Conservation (phyloP, 768 basidiomycete species). For the Cantharellus cinnabarinus region DNA sequence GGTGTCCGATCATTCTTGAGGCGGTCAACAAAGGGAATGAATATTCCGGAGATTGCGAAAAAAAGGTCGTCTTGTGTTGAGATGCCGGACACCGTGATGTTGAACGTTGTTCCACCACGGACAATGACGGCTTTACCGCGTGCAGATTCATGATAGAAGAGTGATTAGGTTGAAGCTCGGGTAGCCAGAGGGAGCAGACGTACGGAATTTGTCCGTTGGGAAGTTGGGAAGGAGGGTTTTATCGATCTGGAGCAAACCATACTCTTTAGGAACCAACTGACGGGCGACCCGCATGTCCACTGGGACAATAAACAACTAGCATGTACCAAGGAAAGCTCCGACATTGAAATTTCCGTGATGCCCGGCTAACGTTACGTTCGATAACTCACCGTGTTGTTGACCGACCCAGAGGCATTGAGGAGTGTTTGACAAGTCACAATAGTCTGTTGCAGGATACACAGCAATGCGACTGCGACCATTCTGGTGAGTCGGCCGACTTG, state of each 20-base stretch:
- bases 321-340: neutral
- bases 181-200: neutral
- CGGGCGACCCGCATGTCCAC: neutral
- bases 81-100: neutral
- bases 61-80: neutral
- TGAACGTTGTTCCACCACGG: neutral
- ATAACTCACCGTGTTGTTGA: too few species aligned
- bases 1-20: neutral
- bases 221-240: neutral
- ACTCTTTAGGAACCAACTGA: neutral
- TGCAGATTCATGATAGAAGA: too few species aligned
- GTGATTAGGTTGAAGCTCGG: too few species aligned
- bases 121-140: neutral
- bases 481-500: too few species aligned
- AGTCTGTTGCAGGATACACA: too few species aligned
- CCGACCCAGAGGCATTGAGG: too few species aligned
- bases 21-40: neutral
- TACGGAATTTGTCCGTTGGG: neutral
- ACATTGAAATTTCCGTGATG: too few species aligned
- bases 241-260: neutral
- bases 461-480: too few species aligned
- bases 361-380: too few species aligned
- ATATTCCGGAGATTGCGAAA: neutral
- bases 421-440: too few species aligned
- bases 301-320: neutral